Conservation (phyloP, 768 basidiomycete species). For the Termitomyces eurrhizus region DNA sequence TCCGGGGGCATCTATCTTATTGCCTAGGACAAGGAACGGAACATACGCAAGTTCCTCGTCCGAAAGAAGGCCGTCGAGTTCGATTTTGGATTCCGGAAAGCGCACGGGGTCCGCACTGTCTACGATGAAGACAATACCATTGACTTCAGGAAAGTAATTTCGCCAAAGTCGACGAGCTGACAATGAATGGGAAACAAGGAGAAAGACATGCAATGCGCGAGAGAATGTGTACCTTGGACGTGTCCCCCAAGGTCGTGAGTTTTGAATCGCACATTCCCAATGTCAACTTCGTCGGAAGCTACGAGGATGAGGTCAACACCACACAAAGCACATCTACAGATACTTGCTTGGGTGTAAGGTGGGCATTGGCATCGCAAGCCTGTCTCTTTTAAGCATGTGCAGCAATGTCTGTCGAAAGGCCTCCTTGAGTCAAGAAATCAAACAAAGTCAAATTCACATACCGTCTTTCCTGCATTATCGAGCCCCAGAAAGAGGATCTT, state of each 20-base stretch:
- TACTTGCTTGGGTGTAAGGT: slow-evolving; percentile 92
- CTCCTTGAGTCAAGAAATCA: background rate
- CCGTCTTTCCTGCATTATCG: slow-evolving; percentile 99
- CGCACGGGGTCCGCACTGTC: slow-evolving; percentile 96
- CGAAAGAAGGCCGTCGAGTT: slow-evolving; percentile 91
- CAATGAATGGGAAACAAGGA: background rate
- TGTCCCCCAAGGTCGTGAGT: slow-evolving; percentile 98
- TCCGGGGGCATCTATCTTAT: slow-evolving; percentile 97
- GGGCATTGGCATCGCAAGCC: slow-evolving; percentile 94
- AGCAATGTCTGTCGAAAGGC: slow-evolving; percentile 66
- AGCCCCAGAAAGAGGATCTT: slow-evolving; percentile 99
- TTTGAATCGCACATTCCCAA: slow-evolving; percentile 98
- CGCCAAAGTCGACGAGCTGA: slow-evolving; percentile 95
- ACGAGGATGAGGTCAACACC: slow-evolving; percentile 5
- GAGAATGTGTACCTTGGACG: slow-evolving; percentile 65
- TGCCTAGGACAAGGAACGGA: slow-evolving; percentile 96
- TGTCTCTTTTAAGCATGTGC: slow-evolving; percentile 99
- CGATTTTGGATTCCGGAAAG: slow-evolving; percentile 93
- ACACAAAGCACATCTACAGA: slow-evolving; percentile 7
- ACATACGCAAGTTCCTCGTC: slow-evolving; percentile 95
- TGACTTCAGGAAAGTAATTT: slow-evolving; percentile 99
- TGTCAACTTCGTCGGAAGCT: slow-evolving; percentile 99
- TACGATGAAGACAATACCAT: slow-evolving; percentile 97
- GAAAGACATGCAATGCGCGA: background rate
- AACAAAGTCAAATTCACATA: slow-evolving; percentile 31